These are phyloP conservation scores for Termitomyces eurrhizus DNA, from an alignment of 768 basidiomycete species.

Conservation along the genomic window DNA sequence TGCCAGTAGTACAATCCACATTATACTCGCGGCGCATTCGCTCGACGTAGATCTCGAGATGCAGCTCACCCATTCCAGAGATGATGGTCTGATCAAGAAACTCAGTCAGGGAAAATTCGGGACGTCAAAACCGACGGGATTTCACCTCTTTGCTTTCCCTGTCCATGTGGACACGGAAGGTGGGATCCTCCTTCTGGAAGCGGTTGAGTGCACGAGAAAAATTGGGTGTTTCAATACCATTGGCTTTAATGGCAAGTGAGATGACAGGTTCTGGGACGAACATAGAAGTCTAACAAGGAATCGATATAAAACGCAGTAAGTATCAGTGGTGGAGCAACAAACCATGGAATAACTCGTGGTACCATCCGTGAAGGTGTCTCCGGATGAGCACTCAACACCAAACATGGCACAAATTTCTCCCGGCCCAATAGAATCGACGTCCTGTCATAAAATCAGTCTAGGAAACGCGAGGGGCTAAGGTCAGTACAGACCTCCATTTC, in stretches of 20 bases:
- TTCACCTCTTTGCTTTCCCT: conserved; percentile 87
- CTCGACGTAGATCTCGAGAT: conserved; percentile 98
- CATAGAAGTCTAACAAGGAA: conserved; percentile 86
- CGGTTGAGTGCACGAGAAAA: conserved; percentile 96
- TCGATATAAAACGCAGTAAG: neutral
- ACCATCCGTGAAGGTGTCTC: conserved; percentile 96
- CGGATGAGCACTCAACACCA: conserved; percentile 96
- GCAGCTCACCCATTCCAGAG: conserved; percentile 98
- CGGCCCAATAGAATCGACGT: conserved; percentile 89
- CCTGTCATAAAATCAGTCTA: conserved; percentile 40
- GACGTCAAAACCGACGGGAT: neutral
- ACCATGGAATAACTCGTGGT: conserved; percentile 92
- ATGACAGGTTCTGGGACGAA: conserved; percentile 98
- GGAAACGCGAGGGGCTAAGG: neutral
- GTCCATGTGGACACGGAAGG: conserved; percentile 97
- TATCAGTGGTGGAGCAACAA: conserved; percentile 17
- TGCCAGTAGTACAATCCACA: conserved; percentile 88
- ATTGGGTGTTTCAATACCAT: conserved; percentile 90
- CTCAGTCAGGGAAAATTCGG: neutral
- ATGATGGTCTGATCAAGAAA: conserved; percentile 76
- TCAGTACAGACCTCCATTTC: conserved; percentile 85
- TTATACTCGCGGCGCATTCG: conserved; percentile 98
- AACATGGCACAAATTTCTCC: conserved; percentile 99
- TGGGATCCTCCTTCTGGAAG: conserved; percentile 99
- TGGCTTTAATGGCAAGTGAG: conserved; percentile 89